Base-by-base conservation (phyloP, 2,329 filamentous ascomycete species). In the Aspergillus caelatus region DNA sequence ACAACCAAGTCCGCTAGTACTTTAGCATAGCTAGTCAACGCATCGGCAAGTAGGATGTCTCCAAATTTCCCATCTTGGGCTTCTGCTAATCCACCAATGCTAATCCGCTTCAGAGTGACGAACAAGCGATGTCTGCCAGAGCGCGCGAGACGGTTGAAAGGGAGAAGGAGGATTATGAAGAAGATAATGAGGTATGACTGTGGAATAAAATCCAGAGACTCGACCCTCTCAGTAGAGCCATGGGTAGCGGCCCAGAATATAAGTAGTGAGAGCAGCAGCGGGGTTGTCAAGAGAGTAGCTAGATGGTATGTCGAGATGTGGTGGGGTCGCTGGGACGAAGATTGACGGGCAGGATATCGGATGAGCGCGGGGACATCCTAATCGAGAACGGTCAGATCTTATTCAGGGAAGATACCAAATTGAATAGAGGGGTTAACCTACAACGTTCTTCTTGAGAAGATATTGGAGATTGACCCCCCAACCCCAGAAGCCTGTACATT, bases 381-480 rank as follows among this genome's bases (percentile, higher is more conserved):
- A 39, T 39, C 48, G 34, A 54, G 60, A 54, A 75, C 58, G 74
- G 67, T 68, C n/a, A 65, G 45, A 30, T 19, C 11, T 43, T 11
- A 58, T 41, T 23, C 53, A 16, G 16, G 16, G 6, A 32, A 11
- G 21, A 4, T 45, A 21, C 12, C 2, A 23, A 41, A 41, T 34
- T 11, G 23, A 19, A 34, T 55, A 60, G 61, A 61, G 60, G 64
- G 62, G 50, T 56, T 41, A 54, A 76, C 83, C 65, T 78, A 88
- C 87, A 81, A 99, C 96, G 75, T 91, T 91, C 73, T 89, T 83
- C 63, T 88, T 80, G 72, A 90, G 85, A 64, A 98, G 88, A 80
- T 92, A 94, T 76, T 97, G 93, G 46, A 98, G 87, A 81, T 97
- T 98, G 71, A 91, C 79, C 68, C 90, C 93, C 93, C 94, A 99